Evolutionary conservation across 139 green algal genomes (phyloP), one percentile per base, ranked within the genome.

Genomic region (Coelastrella sp.): DNA sequence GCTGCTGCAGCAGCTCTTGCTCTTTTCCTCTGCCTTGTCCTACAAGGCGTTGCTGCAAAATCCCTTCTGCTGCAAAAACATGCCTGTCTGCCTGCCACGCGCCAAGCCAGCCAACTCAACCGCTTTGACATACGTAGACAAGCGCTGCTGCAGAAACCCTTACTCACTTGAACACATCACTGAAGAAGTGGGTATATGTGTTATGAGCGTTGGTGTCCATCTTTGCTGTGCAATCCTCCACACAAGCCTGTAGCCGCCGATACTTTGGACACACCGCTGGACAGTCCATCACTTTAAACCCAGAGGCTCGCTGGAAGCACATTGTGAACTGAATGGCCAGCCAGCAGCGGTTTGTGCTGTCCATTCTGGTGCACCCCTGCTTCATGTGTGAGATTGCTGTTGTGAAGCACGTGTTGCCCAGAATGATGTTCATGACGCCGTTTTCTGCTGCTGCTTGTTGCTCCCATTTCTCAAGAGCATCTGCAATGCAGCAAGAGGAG

Each of bases 261-360:
- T 77, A 61, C 23, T 61, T 87, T 14, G 83, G 83, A 54, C 83
- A 88, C 0, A 23, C 56, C 0, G 68, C 13, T 5, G 83, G 83
- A 73, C 83, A 88, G 64, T 87, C 65, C 32, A 87, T 22, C 13
- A n/a, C 5, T 17, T 64, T 61, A 32, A 87, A 87, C 5, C 82
- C 82, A n/a, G 78, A 84, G 6, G 47, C 68, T 5, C 58, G 64
- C 58, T 89, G 85, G 56, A 83, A 81, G 73, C 85, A 89, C 73
- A 73, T 84, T 17, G 59, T 84, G 86, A 90, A 90, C 22, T 84
- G 73, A 5, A 90, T 75, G 5, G 86, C 86, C 74, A 90, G 75
- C 86, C 86, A 90, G 59, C 58, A 65, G 75, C 86, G 86, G 14
- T 90, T 22, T 14, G 23, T 59, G 16, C 17, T 47, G 59, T 74